Evolutionary conservation across 306 rosid species (phyloP), one percentile per base, ranked within the genome.

Genomic region (Vachellia pachyceras): DNA sequence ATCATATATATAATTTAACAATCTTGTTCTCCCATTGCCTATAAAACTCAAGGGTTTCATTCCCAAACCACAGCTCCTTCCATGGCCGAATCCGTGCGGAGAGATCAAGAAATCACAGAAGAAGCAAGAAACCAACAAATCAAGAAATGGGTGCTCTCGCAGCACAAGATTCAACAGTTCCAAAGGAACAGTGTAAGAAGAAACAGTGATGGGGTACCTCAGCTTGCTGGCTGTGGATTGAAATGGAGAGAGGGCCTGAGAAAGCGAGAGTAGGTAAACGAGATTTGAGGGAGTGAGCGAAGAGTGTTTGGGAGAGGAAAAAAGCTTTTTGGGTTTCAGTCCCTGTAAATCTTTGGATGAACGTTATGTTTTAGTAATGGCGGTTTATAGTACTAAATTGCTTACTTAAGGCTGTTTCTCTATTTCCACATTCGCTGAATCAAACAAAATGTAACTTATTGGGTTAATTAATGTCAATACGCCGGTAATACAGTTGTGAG

Each of bases 281-380:
- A n/a, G n/a, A n/a, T n/a, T n/a, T n/a, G n/a, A n/a, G n/a, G 58
- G 1, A 71, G 75, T 5, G 77, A 18, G 35, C n/a, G 40, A 18
- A 44, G 40, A 77, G 76, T 7, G 60, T 41, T 66, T 12, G 41
- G 72, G 15, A 52, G 52, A 61, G n/a, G 72, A 70, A 77, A 41
- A 46, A 66, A 75, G n/a, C n/a, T 46, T 79, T 67, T 64, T 15
- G 20, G 69, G 80, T 40, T 81, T 69, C 67, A 82, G 84, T 44
- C 68, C 66, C 64, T 49, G 81, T 49, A 83, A 87, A 83, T 75
- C 89, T 85, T 87, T 85, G 78, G 87, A 83, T 84, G 76, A 67
- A 81, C 87, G 86, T 81, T 78, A 82, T 29, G 83, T 40, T 80
- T 66, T 80, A 54, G 54, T 60, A 64, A 57, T 57, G 55, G 3